Percentiles rank a stretch among this genome's conserved stretches.
These are phyloP conservation scores for Talaromyces verruculosus DNA, from an alignment of 2,329 filamentous ascomycete genomes.

Conservation along the genomic window DNA sequence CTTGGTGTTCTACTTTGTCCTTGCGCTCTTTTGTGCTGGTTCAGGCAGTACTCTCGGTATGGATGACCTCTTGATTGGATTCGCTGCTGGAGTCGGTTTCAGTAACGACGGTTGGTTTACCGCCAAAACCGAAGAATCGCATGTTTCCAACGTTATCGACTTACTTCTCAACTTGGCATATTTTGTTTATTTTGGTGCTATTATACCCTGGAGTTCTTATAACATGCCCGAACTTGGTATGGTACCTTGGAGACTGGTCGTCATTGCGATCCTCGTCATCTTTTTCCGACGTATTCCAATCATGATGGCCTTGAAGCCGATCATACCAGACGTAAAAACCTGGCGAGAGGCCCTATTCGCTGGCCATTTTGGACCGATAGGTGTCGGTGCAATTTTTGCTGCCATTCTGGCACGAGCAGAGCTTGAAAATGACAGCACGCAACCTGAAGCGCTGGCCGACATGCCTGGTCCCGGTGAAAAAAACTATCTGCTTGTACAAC, in stretches of 20 bases:
- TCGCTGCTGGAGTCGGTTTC: conserved; percentile 95
- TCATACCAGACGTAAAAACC: conserved; percentile 96
- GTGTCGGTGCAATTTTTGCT: conserved; percentile 93
- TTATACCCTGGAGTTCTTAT: conserved; percentile 93
- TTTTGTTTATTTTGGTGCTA: conserved; percentile 96
- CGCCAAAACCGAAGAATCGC: conserved; percentile 96
- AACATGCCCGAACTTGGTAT: conserved; percentile 73
- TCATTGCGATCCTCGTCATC: conserved; percentile 89
- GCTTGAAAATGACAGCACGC: conserved; percentile 71
- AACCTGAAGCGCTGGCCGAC: conserved; percentile 67
- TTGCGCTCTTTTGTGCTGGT: conserved; percentile 92
- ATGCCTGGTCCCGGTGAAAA: conserved; percentile 52
- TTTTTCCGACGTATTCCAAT: conserved; percentile 94
- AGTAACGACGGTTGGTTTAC: conserved; percentile 99
- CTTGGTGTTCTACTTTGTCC: conserved; percentile 95
- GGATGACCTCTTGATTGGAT: conserved; percentile 92
- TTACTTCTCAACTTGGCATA: conserved; percentile 94
- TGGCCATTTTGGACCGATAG: conserved; percentile 95
- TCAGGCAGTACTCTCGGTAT: conserved; percentile 87
- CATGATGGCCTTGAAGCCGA: conserved; percentile 85
- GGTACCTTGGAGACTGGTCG: conserved; percentile 84
- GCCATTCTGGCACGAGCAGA: conserved; percentile 92
- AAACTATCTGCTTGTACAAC: conserved; percentile 69
- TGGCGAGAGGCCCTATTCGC: conserved; percentile 97
- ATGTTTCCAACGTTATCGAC: conserved; percentile 99